These are phyloP conservation scores for Candolleomyces efflorescens DNA, from an alignment of 768 basidiomycete species.

Conservation along the genomic window DNA sequence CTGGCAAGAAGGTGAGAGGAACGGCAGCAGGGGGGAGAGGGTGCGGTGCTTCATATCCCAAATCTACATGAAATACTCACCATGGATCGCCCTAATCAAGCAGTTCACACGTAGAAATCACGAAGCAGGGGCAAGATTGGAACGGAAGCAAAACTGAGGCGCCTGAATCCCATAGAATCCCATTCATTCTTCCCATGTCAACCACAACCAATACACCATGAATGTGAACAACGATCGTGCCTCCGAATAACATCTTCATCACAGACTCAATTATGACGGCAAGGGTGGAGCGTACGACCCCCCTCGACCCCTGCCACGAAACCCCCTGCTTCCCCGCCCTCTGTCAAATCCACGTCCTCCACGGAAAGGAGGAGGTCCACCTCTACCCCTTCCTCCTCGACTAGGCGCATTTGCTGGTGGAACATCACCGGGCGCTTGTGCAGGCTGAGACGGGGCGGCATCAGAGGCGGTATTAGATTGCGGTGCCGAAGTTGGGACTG, in stretches of 20 bases:
- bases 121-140: no score
- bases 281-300: constrained; percentile 17
- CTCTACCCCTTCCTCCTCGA: neutral
- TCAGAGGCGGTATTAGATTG: neutral
- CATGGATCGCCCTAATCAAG: no score
- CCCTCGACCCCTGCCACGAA: constrained; percentile 2
- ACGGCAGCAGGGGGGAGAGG: no score
- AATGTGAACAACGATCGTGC: no score
- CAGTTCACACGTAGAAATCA: no score
- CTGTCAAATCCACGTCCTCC: constrained; percentile 5
- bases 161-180: no score
- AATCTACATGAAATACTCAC: no score
- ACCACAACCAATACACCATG: no score
- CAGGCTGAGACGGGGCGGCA: neutral
- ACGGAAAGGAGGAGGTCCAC: neutral
- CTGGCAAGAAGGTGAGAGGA: no score
- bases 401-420: neutral
- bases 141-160: no score
- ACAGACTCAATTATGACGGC: constrained; percentile 19
- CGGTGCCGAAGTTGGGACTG: neutral
- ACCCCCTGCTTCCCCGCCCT: neutral
- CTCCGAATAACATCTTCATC: neutral
- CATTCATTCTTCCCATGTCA: no score
- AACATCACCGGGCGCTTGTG: neutral
- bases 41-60: no score